Evolutionary conservation across 306 rosid species (phyloP).

Genomic region (Lupinus albus): DNA sequence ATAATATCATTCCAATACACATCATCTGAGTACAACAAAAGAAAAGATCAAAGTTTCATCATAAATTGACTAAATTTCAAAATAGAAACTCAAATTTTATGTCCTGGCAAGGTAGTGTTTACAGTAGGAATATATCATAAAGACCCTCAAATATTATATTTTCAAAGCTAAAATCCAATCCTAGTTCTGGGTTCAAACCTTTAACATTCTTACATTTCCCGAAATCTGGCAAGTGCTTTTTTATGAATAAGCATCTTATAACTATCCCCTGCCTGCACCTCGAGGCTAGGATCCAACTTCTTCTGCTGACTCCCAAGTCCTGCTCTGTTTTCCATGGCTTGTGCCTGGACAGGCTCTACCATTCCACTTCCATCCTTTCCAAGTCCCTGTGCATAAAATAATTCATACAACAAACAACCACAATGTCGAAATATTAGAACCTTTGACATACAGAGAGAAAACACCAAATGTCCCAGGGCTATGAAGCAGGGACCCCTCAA

Average conservation of each 20-base stretch:
- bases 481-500: background rate
- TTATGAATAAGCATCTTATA: constrained; percentile 89
- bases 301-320: constrained; percentile 97
- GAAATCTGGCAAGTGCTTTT: constrained; percentile 93
- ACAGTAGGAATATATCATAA: constrained; percentile 33
- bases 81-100: constrained; percentile 19
- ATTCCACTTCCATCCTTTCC: constrained; percentile 98
- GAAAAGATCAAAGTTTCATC: background rate
- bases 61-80: constrained; percentile 23
- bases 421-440: constrained; percentile 44
- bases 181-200: constrained; percentile 34
- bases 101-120: constrained; percentile 37
- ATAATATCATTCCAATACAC: constrained; percentile 18
- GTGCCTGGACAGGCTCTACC: constrained; percentile 94
- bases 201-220: constrained; percentile 69
- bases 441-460: constrained; percentile 28
- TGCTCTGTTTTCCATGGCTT: constrained; percentile 74
- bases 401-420: constrained; percentile 48
- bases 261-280: constrained; percentile 92
- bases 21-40: constrained; percentile 18
- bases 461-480: constrained; percentile 43
- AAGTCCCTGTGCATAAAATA: constrained; percentile 70
- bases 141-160: constrained; percentile 36
- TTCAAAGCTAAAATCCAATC: constrained; percentile 37
- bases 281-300: constrained; percentile 80